Evolutionary conservation across 768 basidiomycete species (phyloP), one percentile per base, ranked within the genome.

Genomic region (Pluteus cervinus): DNA sequence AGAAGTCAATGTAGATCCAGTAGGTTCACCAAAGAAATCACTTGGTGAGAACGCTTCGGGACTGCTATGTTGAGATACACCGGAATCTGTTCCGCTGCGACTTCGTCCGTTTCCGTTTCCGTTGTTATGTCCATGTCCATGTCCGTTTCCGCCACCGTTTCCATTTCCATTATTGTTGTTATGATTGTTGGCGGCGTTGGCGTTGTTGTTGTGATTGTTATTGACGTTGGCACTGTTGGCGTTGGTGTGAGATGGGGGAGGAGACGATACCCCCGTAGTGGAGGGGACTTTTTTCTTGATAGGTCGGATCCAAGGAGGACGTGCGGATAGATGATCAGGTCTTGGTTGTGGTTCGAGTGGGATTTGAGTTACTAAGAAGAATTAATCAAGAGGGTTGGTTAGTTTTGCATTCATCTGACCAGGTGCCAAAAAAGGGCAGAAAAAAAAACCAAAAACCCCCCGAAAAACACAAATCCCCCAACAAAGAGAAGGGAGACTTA

Each of bases 251-350:
- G n/a, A n/a, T n/a, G n/a, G n/a, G n/a, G n/a, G n/a, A n/a, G n/a
- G n/a, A n/a, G n/a, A n/a, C n/a, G n/a, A n/a, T n/a, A n/a, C n/a
- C 26, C 9, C 14, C 34, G 68, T 59, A 15, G 55, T 60, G 30
- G 66, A 71, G 3, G 75, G 61, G 4, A 75, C 69, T 65, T 85
- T 86, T 57, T 86, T 89, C 43, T 81, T 83, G 6, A 91, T 80
- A 6, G 90, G 91, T 32, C 90, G 77, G 42, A 93, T 76, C 90
- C 91, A 94, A 6, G 90, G 85, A 8, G 82, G 85, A 11, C 89
- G 73, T 3, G 66, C 29, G 24, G 21, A 35, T 28, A 29, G 39
- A 14, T 31, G 29, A 16, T 80, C 75, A 35, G 71, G 69, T 17
- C 69, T 69, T 21, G 73, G 66, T 0, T n/a, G n/a, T n/a, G 79